A percentile compares a stretch with the other conserved stretches of the same genome.
phyloP scores from a whole-genome alignment of 2,329 filamentous ascomycete species.

The Penicillium sp. region DNA sequence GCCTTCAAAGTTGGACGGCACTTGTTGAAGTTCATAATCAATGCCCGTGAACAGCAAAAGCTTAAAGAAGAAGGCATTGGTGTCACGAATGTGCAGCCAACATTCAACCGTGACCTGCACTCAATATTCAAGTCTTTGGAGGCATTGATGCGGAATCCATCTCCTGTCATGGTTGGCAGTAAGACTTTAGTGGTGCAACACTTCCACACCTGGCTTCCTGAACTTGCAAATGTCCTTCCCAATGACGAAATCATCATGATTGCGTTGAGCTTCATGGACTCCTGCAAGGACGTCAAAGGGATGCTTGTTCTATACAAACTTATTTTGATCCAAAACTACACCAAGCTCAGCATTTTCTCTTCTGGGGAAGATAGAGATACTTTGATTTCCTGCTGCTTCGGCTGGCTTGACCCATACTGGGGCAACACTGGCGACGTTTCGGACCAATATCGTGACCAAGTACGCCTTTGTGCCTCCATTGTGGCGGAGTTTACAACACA shows the following conservation, averaged over 20 bases:
- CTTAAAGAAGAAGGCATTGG: slow-evolving; percentile 85
- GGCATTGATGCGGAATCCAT: slow-evolving; percentile 79
- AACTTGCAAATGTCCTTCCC: slow-evolving; percentile 70
- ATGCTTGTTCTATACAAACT: slow-evolving; percentile 91
- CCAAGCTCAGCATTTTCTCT: slow-evolving; percentile 74
- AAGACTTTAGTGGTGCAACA: slow-evolving; percentile 95
- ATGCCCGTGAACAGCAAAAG: slow-evolving; percentile 78
- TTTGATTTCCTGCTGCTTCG: slow-evolving; percentile 74
- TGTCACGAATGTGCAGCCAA: slow-evolving; percentile 66
- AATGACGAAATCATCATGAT: slow-evolving; percentile 86
- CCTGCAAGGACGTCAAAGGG: slow-evolving; percentile 80
- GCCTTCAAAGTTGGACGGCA: slow-evolving; percentile 94
- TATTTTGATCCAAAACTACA: slow-evolving; percentile 87
- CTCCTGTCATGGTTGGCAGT: slow-evolving; percentile 82
- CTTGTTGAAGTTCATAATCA: slow-evolving; percentile 90
- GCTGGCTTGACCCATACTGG: slow-evolving; percentile 95
- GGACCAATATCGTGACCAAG: slow-evolving; percentile 87
- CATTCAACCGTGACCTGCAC: slow-evolving; percentile 78
- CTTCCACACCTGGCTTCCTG: slow-evolving; percentile 95
- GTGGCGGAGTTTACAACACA: slow-evolving; percentile 74
- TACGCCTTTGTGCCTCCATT: slow-evolving; percentile 88
- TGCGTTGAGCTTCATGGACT: slow-evolving; percentile 89
- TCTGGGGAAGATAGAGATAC: slow-evolving; percentile 70
- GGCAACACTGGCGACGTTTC: slow-evolving; percentile 68
- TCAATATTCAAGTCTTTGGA: slow-evolving; percentile 88